Base-by-base conservation (phyloP, 345 rosid species). In the Xanthoceras sorbifolium region DNA sequence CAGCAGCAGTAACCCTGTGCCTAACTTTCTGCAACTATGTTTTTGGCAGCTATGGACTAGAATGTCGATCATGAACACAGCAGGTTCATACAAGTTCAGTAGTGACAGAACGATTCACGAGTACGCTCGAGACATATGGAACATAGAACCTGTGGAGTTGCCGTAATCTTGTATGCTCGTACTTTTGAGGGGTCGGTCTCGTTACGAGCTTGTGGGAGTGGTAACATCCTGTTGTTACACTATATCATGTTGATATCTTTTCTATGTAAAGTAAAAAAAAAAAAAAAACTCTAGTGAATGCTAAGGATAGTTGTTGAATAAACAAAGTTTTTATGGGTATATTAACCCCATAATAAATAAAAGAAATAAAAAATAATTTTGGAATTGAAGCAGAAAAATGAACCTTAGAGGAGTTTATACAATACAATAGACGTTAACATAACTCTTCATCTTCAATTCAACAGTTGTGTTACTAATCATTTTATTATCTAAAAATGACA, bases 71-170 rank as follows among this genome's bases (percentile, higher is more conserved):
- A 29, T 93, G 90, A 93, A 93, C 68, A 88, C 95, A 4, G 95
- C 94, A 10, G 89, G 94, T 32, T 93, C 97, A 11, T 78, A 71
- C 90, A 91, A 89, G 83, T 93, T 93, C 87, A 93, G 97, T 84
- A 93, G 97, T 68, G 97, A 93, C 84, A 87, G 97, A 62, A 93
- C 97, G 0, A 91, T 93, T 71, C 92, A 85, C 15, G 92, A 93
- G 76, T 91, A 93, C 48, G 97, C 95, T 6, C 79, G 68, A 42
- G 94, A 93, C 73, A 89, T 93, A 72, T 93, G 97, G 97, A 85
- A 80, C 67, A 89, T 93, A 3, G 69, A 84, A 67, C 92, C 94
- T 8, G 88, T 83, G 0, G 78, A 82, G 61, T 80, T 91, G 75
- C 88, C 89, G 11, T 79, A 61, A 62, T 20, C 3, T 29, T 12